A percentile compares a stretch with the other conserved stretches of the same genome.
Evolutionary conservation across 2,329 filamentous ascomycete species (phyloP).

Genomic region (Pseudogymnoascus sp.): DNA sequence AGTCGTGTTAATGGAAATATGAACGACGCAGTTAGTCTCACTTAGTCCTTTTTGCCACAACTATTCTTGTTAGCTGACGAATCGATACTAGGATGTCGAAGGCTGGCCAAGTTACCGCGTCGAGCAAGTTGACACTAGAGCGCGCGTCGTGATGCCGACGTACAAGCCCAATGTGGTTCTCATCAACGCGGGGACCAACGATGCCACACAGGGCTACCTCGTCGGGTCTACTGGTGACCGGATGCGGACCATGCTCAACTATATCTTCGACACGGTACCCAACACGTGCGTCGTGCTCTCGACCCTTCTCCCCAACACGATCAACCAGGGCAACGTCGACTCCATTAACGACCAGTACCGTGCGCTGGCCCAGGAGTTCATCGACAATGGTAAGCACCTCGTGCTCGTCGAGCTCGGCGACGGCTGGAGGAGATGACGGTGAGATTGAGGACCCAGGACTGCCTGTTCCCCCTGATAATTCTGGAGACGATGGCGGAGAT

Average conservation of each 20-base stretch:
- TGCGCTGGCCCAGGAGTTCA: background rate
- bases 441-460: background rate
- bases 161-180: slow-evolving; percentile 21
- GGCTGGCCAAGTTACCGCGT: slow-evolving; percentile 15
- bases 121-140: slow-evolving; percentile 12
- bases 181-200: slow-evolving; percentile 30
- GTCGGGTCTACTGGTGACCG: slow-evolving; percentile 17
- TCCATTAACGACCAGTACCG: slow-evolving; percentile 22
- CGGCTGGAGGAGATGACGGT: background rate
- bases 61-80: background rate
- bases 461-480: too few relatives aligned
- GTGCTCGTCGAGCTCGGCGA: slow-evolving; percentile 15
- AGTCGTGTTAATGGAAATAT: slow-evolving; percentile 18
- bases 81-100: slow-evolving; percentile 15
- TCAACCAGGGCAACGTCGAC: background rate
- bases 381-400: background rate
- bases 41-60: background rate
- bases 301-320: slow-evolving; percentile 25
- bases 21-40: slow-evolving; percentile 22
- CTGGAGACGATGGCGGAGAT: too few relatives aligned
- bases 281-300: slow-evolving; percentile 28
- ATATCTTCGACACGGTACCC: slow-evolving; percentile 21
- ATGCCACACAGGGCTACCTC: slow-evolving; percentile 20
- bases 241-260: slow-evolving; percentile 23
- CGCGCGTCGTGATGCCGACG: background rate